phyloP scores from a whole-genome alignment of 1,139 yeast species.

The Nakaseomyces sp. region DNA sequence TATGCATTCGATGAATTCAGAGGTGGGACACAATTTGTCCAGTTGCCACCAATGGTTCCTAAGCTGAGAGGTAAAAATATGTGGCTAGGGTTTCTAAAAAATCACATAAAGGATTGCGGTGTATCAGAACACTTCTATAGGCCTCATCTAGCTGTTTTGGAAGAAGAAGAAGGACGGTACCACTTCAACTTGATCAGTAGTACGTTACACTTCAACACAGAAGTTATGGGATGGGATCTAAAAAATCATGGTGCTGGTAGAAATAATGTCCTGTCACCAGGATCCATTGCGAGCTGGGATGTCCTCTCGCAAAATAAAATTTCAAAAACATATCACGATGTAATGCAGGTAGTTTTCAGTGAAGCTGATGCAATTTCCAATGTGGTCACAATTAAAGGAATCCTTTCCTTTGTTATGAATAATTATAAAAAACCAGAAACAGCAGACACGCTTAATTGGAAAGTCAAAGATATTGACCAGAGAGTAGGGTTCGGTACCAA shows the following conservation, averaged over 20 bases:
- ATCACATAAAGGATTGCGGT: constrained; percentile 6
- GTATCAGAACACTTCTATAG: constrained; percentile 5
- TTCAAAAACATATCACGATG: background rate
- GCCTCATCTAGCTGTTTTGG: background rate
- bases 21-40: constrained; percentile 6
- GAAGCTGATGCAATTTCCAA: constrained; percentile 5
- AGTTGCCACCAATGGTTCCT: constrained; percentile 1
- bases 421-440: background rate
- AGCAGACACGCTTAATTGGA: too few species aligned
- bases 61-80: background rate
- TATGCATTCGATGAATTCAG: background rate
- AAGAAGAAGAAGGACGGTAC: constrained; percentile 3
- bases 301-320: background rate
- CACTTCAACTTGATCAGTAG: background rate
- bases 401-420: constrained; percentile 10
- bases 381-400: constrained; percentile 1
- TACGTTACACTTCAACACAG: constrained; percentile 1
- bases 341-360: background rate
- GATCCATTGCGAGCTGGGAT: constrained; percentile 6
- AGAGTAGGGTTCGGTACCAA: too few species aligned
- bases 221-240: constrained; percentile 4
- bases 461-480: too few species aligned
- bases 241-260: background rate
- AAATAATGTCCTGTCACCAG: constrained; percentile 6
- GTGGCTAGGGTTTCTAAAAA: constrained; percentile 6